Base-by-base conservation (phyloP, 2,329 filamentous ascomycete genomes). In the Coleophoma cylindrospora region DNA sequence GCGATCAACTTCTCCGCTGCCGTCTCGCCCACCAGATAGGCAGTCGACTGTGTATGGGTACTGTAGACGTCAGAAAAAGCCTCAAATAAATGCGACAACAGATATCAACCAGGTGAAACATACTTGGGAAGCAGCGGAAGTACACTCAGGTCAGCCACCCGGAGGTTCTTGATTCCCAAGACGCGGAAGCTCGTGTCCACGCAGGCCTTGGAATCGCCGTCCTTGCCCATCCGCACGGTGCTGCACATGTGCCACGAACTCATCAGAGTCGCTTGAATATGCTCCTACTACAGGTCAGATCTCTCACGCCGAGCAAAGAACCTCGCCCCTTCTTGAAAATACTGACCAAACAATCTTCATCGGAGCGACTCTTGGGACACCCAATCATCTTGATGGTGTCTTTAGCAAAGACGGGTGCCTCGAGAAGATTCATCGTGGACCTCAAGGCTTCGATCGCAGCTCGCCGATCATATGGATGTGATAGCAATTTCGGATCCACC, bases 241-340 rank as follows among this genome's bases (percentile, higher is more conserved):
- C 78, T 76, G 1, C 70, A 77, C 74, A 74, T 81, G 61, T 77
- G 79, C 75, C 72, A 82, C 50, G 67, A 76, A 2, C 71, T 76
- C 32, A 62, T 68, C 15, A 70, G 65, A 21, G 63, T 73, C 27
- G 72, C 62, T 47, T 63, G 66, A 71, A 71, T 80, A 56, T 71
- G 68, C 14, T 70, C 68, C 60, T 61, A 33, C 33, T 15, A 8
- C 4, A 27, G 27, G 27, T 27, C 7, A 27, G 27, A 27, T 27
- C 27, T 27, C 27, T 3, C 27, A 27, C 27, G 6, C 27, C 3
- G 27, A 27, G 27, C 27, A 8, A 27, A 5, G 27, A 10, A 8
- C 9, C 27, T 27, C 22, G 12, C 19, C 15, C 13, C 7, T 41
- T 22, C 19, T 22, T 22, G 22, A 1, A 17, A 51, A 43, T 59